Percentiles rank a stretch among this genome's conserved stretches.
phyloP scores from a whole-genome alignment of 2,329 filamentous ascomycete species.

The Dactylonectria macrodidyma region DNA sequence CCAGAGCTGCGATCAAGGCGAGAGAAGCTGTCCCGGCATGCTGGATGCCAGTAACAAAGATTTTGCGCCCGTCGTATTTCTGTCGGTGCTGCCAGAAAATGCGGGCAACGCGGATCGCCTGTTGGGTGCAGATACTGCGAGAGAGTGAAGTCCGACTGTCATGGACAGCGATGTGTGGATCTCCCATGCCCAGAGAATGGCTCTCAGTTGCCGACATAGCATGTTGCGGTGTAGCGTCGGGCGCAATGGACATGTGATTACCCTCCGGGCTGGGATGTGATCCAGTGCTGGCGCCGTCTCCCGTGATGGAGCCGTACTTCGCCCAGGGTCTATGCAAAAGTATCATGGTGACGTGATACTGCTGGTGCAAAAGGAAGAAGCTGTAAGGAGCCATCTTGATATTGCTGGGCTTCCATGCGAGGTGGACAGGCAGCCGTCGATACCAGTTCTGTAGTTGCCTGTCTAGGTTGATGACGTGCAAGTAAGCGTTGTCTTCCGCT shows the following conservation, averaged over 20 bases:
- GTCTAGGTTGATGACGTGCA: slow-evolving; percentile 66
- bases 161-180: slow-evolving; percentile 54
- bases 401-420: slow-evolving; percentile 65
- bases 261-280: slow-evolving; percentile 52
- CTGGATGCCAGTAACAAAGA: slow-evolving; percentile 66
- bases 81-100: slow-evolving; percentile 71
- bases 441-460: slow-evolving; percentile 70
- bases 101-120: slow-evolving; percentile 66
- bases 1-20: slow-evolving; percentile 66
- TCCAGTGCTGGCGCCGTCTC: slow-evolving; percentile 49
- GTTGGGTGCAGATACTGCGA: slow-evolving; percentile 68
- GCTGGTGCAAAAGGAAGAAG: slow-evolving; percentile 70
- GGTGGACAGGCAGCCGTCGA: slow-evolving; percentile 63
- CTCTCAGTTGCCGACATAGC: slow-evolving; percentile 32
- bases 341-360: slow-evolving; percentile 68
- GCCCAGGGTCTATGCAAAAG: slow-evolving; percentile 68
- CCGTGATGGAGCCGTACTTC: slow-evolving; percentile 60
- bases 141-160: slow-evolving; percentile 62
- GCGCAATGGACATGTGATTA: slow-evolving; percentile 32
- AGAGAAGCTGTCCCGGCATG: slow-evolving; percentile 69
- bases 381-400: slow-evolving; percentile 64
- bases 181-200: slow-evolving; percentile 48
- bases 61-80: slow-evolving; percentile 65
- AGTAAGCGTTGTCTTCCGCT: slow-evolving; percentile 62
- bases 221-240: slow-evolving; percentile 36